These are phyloP conservation scores for Davidsoniella virescens DNA, from an alignment of 2,329 filamentous ascomycete genomes.

Conservation along the genomic window DNA sequence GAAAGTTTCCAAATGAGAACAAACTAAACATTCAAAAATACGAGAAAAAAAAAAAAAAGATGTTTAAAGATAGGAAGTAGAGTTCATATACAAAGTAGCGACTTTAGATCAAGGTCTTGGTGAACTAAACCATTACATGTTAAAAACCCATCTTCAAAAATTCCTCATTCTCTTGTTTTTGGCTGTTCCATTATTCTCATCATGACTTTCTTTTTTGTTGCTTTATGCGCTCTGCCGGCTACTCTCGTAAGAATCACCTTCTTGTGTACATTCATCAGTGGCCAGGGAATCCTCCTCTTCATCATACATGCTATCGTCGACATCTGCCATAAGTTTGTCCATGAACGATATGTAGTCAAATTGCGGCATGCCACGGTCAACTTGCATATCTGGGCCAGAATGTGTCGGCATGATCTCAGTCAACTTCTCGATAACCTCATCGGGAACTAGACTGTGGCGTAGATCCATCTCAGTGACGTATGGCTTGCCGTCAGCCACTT, in stretches of 20 bases:
- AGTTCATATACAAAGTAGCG: not conserved
- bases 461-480: slow-evolving; percentile 98
- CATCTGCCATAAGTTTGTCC: slow-evolving; percentile 57
- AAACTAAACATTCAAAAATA: not conserved
- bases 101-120: too few relatives aligned
- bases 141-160: not conserved
- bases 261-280: slow-evolving; percentile 12
- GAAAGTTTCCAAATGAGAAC: not conserved
- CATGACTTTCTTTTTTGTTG: not conserved
- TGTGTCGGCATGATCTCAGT: slow-evolving; percentile 74
- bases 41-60: not conserved
- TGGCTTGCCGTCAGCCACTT: slow-evolving; percentile 95
- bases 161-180: not conserved
- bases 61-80: not conserved
- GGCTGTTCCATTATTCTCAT: too few relatives aligned
- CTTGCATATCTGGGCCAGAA: slow-evolving; percentile 67
- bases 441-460: slow-evolving; percentile 83
- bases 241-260: slow-evolving; percentile 7
- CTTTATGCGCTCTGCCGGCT: slow-evolving; percentile 1
- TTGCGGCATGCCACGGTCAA: slow-evolving; percentile 71
- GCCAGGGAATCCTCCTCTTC: slow-evolving; percentile 13
- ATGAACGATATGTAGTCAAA: slow-evolving; percentile 97
- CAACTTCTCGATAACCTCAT: slow-evolving; percentile 91
- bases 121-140: not conserved
- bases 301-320: slow-evolving; percentile 11